These are phyloP conservation scores for Rhodofomes roseus DNA, from an alignment of 1,284 basidiomycete genomes.

Conservation along the genomic window DNA sequence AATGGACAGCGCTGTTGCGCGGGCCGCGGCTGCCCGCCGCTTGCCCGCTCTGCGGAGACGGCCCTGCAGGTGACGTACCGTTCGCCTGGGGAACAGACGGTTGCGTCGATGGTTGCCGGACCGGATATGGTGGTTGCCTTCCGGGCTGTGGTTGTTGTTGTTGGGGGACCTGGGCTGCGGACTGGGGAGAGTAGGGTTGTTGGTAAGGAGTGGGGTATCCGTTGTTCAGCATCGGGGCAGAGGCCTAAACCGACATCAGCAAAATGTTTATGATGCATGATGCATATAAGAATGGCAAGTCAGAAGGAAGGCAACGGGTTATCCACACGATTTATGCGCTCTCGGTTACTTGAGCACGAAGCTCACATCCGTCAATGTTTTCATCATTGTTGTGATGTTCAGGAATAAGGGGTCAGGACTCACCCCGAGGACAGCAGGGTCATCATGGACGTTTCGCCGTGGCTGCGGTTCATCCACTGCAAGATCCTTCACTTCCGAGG, in stretches of 20 bases:
- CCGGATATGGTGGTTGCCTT: slow-evolving; percentile 23
- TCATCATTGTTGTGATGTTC: slow-evolving; percentile 34
- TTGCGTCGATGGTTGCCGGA: slow-evolving; percentile 23
- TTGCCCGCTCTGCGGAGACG: slow-evolving; percentile 10
- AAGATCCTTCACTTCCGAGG: slow-evolving; percentile 78
- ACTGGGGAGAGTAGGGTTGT: slow-evolving; percentile 21
- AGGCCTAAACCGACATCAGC: slow-evolving; percentile 20
- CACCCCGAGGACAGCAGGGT: slow-evolving; percentile 75
- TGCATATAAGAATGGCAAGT: slow-evolving; percentile 13
- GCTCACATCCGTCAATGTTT: slow-evolving; percentile 48
- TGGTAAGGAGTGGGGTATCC: slow-evolving; percentile 22
- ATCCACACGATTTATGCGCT: slow-evolving; percentile 54
- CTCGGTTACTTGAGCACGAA: slow-evolving; percentile 40
- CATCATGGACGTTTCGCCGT: slow-evolving; percentile 65
- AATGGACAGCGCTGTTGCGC: slow-evolving; percentile 51
- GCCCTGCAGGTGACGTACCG: slow-evolving; percentile 18
- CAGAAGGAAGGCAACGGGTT: slow-evolving; percentile 62
- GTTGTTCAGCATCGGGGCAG: slow-evolving; percentile 25
- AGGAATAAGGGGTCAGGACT: slow-evolving; percentile 29
- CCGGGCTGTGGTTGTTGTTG: slow-evolving; percentile 24
- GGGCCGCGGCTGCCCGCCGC: slow-evolving; percentile 8
- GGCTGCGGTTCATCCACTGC: slow-evolving; percentile 65
- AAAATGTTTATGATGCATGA: not conserved
- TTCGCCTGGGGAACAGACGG: slow-evolving; percentile 22
- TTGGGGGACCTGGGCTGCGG: slow-evolving; percentile 15